Base-by-base conservation (phyloP, 1,139 yeast genomes). In the Suhomyces wounanorum region DNA sequence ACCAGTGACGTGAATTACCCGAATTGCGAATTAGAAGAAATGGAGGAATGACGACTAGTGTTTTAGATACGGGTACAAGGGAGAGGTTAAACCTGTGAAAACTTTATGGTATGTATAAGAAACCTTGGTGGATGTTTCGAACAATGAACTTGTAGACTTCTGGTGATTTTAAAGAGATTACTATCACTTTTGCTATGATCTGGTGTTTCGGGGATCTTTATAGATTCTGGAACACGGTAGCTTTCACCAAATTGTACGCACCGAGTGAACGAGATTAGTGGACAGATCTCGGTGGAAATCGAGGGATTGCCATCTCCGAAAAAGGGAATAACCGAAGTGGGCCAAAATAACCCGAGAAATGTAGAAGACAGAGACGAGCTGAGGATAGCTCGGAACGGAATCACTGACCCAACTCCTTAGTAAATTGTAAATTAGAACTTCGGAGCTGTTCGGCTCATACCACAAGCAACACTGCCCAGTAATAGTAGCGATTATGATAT, bases 1-100 rank as follows among this genome's bases (percentile, higher is more conserved):
- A 41, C 43, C 3, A 17, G 44, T 41, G 36, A 31, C 44, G 14
- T 13, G 36, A 41, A 30, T 17, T 41, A 41, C 36, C 35, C 42
- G 21, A 9, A 26, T 9, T 8, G 31, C 13, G 3, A 30, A 30
- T 25, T 25, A 10, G 23, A 4, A 21, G 23, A 21, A 21, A 21
- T 21, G 10, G 30, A 26, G 30, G 11, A 26, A 26, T 26, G 30
- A 26, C 30, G 30, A 26, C 23, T 21, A 21, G 23, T 21, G 23
- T 21, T 21, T 21, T 21, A 21, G 23, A 21, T 21, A 21, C 23
- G 23, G 23, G 23, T 21, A 6, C 23, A 21, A 21, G 23, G 23
- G 23, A 4, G 23, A 3, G 23, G 6, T 3, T 21, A 21, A 6
- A 21, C 23, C 23, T 4, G 23, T 4, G 23, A 21, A 21, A 21